phyloP scores from a whole-genome alignment of 495 filamentous ascomycete genomes.

The Neurospora sp. region DNA sequence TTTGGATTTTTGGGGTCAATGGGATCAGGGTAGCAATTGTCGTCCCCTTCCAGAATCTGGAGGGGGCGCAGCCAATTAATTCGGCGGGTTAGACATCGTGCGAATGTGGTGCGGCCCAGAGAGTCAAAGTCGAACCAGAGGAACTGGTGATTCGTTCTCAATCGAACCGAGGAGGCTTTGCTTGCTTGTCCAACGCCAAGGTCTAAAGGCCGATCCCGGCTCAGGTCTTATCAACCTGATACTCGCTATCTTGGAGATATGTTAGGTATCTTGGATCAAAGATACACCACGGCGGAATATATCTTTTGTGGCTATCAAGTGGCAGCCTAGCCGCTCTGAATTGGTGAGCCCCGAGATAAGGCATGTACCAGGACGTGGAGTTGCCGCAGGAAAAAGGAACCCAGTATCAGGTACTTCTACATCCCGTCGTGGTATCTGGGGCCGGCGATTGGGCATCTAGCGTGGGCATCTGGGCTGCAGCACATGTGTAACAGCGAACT shows the following conservation, averaged over 20 bases:
- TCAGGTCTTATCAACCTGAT: neutral
- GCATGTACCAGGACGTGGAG: neutral
- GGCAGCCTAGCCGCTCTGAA: neutral
- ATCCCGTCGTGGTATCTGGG: neutral
- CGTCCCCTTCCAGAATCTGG: neutral
- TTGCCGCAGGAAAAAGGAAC: neutral
- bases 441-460: neutral
- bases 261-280: neutral
- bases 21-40: neutral
- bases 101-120: neutral
- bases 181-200: neutral
- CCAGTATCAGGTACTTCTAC: neutral
- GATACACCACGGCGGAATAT: neutral
- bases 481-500: neutral
- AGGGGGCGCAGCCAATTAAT: neutral
- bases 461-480: neutral
- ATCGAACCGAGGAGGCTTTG: neutral
- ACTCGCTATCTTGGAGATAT: neutral
- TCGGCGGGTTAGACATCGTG: neutral
- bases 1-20: neutral
- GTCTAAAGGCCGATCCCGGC: neutral
- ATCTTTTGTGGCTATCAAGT: neutral
- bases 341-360: neutral
- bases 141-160: neutral
- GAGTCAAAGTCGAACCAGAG: neutral